A percentile compares a stretch with the other conserved stretches of the same genome.
These are phyloP conservation scores for Podila verticillata DNA, from an alignment of 192 early-diverging fungal species.

Conservation along the genomic window DNA sequence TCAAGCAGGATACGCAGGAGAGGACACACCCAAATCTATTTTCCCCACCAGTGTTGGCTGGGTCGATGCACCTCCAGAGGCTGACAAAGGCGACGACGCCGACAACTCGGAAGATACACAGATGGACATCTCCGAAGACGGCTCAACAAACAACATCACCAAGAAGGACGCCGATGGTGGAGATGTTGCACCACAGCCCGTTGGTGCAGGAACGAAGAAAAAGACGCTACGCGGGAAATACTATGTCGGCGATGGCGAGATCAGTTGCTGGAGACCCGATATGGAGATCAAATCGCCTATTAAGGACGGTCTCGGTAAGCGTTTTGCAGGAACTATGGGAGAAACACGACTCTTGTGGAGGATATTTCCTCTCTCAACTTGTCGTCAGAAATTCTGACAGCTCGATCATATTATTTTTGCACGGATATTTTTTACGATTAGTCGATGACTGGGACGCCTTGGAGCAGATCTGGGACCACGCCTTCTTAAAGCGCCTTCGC, in stretches of 20 bases:
- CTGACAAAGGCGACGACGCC: slow-evolving; percentile 44
- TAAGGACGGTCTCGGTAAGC: slow-evolving; percentile 83
- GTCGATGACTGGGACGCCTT: slow-evolving; percentile 95
- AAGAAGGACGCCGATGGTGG: slow-evolving; percentile 54
- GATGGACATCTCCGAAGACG: slow-evolving; percentile 31
- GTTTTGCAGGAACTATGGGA: too few species aligned
- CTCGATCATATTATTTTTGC: slow-evolving; percentile 6
- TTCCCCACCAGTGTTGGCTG: slow-evolving; percentile 86
- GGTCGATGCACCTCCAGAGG: slow-evolving; percentile 52
- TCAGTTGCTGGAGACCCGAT: slow-evolving; percentile 73
- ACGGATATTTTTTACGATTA: slow-evolving; percentile 31
- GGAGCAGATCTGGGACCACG: slow-evolving; percentile 92
- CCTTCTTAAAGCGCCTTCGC: slow-evolving; percentile 76
- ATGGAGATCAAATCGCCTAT: slow-evolving; percentile 90
- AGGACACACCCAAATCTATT: slow-evolving; percentile 90
- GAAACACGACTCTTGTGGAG: too few species aligned
- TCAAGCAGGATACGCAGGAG: slow-evolving; percentile 97
- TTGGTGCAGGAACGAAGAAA: slow-evolving; percentile 26
- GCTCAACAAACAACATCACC: slow-evolving; percentile 28
- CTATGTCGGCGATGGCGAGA: slow-evolving; percentile 76
- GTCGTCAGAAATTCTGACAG: slow-evolving; percentile 2
- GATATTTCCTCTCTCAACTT: too few species aligned
- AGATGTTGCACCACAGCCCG: slow-evolving; percentile 43
- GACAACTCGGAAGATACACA: slow-evolving; percentile 50
- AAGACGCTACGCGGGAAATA: slow-evolving; percentile 56